A percentile compares a stretch with the other conserved stretches of the same genome.
Evolutionary conservation across 805 yeast species (phyloP).

Genomic region (Barnettozyma wickerhamii): DNA sequence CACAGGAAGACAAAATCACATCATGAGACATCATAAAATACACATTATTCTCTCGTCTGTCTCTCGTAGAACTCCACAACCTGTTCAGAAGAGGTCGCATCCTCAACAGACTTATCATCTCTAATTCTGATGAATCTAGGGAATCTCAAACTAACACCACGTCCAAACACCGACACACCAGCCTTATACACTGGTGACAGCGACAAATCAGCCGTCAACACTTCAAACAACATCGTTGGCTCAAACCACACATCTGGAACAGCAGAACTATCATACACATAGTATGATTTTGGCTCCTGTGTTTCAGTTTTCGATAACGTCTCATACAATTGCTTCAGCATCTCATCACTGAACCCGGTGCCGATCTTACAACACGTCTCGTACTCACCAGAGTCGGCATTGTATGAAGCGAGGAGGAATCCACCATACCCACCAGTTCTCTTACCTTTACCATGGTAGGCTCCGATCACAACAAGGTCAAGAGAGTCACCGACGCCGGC

Average conservation of each 20-base stretch:
- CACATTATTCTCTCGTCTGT: slow-evolving; percentile 42
- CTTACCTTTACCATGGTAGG: slow-evolving; percentile 89
- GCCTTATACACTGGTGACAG: slow-evolving; percentile 88
- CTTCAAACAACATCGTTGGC: slow-evolving; percentile 81
- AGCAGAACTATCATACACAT: slow-evolving; percentile 66
- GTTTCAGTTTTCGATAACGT: slow-evolving; percentile 66
- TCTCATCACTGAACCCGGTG: slow-evolving; percentile 91
- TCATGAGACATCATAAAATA: too few species aligned
- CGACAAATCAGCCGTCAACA: slow-evolving; percentile 85
- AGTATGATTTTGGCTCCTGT: slow-evolving; percentile 58
- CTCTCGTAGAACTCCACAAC: slow-evolving; percentile 77
- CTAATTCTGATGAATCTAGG: slow-evolving; percentile 82
- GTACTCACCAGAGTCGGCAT: slow-evolving; percentile 85
- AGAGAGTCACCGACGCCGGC: slow-evolving; percentile 95
- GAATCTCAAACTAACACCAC: slow-evolving; percentile 83
- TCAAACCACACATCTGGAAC: slow-evolving; percentile 94
- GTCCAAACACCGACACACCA: slow-evolving; percentile 64
- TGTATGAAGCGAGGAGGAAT: slow-evolving; percentile 84
- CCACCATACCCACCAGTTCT: slow-evolving; percentile 96
- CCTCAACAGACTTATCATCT: slow-evolving; percentile 82
- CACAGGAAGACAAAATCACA: too few species aligned
- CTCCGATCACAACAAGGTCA: slow-evolving; percentile 91
- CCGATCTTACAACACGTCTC: slow-evolving; percentile 97
- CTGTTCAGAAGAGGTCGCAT: slow-evolving; percentile 82
- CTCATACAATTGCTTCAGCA: slow-evolving; percentile 55